Evolutionary conservation across 257 asterid species (phyloP), one percentile per base, ranked within the genome.

Genomic region (Penstemon davidsonii): DNA sequence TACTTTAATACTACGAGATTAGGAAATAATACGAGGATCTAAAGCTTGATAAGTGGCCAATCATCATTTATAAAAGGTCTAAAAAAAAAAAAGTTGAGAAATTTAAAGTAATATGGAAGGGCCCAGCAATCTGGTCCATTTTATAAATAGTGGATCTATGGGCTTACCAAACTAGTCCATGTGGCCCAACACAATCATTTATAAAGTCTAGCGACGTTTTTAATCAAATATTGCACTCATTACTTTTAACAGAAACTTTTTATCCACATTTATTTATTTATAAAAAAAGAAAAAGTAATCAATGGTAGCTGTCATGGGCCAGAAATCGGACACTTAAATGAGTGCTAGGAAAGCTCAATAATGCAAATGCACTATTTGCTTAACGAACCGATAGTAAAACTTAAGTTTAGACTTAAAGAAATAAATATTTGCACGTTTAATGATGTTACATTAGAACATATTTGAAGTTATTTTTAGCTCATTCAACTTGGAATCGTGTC

Each of bases 91-190:
- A 62, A 45, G 4, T 9, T 10, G 13, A 0, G 36, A 54, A 60
- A 60, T 7, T 68, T 1, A 25, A 67, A 64, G 36, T 55, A 43
- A 39, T 39, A n/a, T 59, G 18, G 77, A 42, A 8, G 76, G 76
- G 74, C 58, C 76, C 58, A 60, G 6, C 33, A 55, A 54, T 54
- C 4, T 61, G 77, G 69, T 33, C 79, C 77, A 74, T 73, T 52
- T 9, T 53, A 36, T 13, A 60, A 56, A 7, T 56, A 55, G 71
- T 62, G 52, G 41, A 55, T 54, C 41, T 41, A 4, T 64, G 71
- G 64, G 64, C 70, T 54, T 69, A 25, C 13, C 8, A 46, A 53
- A 38, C 5, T 49, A 5, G 25, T 49, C 53, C 19, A 44, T 42
- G 41, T 64, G 69, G 79, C 77, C 72, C 69, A 73, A 54, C 42